A percentile compares a stretch with the other conserved stretches of the same genome.
Conservation (phyloP, 176 grass and related monocot genomes). For the Eremochloa ophiuroides region DNA sequence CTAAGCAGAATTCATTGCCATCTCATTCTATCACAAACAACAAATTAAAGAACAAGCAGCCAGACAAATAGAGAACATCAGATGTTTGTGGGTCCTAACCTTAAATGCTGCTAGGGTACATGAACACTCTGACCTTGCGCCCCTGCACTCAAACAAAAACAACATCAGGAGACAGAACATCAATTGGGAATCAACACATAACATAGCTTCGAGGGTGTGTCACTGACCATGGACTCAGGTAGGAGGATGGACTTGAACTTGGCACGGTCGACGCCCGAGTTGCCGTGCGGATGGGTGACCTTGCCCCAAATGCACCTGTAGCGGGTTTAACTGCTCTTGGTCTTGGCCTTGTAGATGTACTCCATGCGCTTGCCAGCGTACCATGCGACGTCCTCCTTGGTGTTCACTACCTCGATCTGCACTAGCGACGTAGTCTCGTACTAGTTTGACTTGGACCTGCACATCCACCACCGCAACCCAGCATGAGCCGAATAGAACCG, state of each 20-base stretch:
- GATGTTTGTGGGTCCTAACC: constrained; percentile 10
- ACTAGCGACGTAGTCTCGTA: constrained; percentile 63
- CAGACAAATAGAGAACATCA: background rate
- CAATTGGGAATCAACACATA: background rate
- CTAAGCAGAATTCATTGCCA: background rate
- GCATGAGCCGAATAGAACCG: background rate
- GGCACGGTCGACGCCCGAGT: constrained; percentile 65
- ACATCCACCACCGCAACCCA: background rate
- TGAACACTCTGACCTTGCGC: constrained; percentile 76
- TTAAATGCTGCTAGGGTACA: constrained; percentile 70
- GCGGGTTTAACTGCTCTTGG: constrained; percentile 37
- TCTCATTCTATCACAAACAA: background rate
- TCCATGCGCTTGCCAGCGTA: constrained; percentile 64
- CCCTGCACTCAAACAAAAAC: constrained; percentile 29
- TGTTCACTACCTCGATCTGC: constrained; percentile 71
- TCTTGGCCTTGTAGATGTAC: constrained; percentile 74
- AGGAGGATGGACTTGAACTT: constrained; percentile 83
- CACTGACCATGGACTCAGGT: constrained; percentile 54
- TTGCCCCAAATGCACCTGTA: constrained; percentile 81
- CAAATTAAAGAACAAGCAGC: background rate
- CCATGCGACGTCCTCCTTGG: constrained; percentile 59
- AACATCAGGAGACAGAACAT: background rate
- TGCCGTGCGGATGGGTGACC: constrained; percentile 63
- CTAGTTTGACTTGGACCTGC: constrained; percentile 66
- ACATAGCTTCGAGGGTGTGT: background rate